Evolutionary conservation across 2,329 filamentous ascomycete species (phyloP).

Genomic region (Hymenoscyphus scutula): DNA sequence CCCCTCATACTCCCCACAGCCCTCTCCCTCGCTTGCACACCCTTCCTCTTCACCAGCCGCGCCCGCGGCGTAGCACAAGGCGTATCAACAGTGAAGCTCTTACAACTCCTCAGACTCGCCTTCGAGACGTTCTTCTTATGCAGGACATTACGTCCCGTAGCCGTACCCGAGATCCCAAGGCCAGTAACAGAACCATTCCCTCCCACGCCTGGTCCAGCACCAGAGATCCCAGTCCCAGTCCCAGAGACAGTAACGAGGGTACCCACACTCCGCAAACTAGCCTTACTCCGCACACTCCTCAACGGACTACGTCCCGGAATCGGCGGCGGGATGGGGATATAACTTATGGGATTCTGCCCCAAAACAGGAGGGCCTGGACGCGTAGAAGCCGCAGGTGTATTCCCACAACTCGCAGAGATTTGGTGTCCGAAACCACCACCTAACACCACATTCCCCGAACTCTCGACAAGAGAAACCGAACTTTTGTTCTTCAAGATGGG

Average conservation of each 20-base stretch:
- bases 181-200: no score
- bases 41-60: conserved; percentile 29
- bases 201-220: no score
- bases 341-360: no score
- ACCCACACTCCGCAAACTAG: conserved; percentile 23
- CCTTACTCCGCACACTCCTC: conserved; percentile 23
- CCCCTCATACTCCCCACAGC: not conserved
- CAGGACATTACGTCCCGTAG: conserved; percentile 24
- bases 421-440: not conserved
- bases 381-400: not conserved
- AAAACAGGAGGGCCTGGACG: not conserved
- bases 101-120: conserved; percentile 27
- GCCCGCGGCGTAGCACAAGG: conserved; percentile 14
- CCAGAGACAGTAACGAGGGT: conserved; percentile 13
- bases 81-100: conserved; percentile 28
- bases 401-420: not conserved
- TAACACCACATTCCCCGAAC: not conserved
- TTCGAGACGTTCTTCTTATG: conserved; percentile 29
- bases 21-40: conserved; percentile 26
- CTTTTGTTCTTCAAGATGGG: conserved; percentile 34
- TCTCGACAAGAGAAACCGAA: conserved; percentile 25
- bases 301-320: conserved; percentile 26
- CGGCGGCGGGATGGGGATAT: conserved; percentile 24
- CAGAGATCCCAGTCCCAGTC: not conserved
- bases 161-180: no score